Conservation (phyloP, 257 asterid genomes). For the Nemophila menziesii region DNA sequence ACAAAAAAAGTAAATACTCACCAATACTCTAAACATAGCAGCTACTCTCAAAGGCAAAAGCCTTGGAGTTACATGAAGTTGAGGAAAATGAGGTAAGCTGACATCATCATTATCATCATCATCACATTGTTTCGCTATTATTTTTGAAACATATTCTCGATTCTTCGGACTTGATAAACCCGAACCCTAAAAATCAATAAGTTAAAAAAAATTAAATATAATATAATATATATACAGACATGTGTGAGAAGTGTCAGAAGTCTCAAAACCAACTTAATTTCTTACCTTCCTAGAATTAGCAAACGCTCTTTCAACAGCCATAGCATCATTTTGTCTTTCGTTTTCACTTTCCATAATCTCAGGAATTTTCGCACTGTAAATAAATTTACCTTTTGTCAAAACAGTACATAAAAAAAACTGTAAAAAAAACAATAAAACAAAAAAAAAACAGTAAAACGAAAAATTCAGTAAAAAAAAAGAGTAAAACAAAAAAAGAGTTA, state of each 20-base stretch:
- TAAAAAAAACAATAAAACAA: too few relatives aligned
- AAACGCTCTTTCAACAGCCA: conserved; percentile 91
- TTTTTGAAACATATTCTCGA: conserved; percentile 50
- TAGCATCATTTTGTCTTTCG: conserved; percentile 65
- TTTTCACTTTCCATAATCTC: conserved; percentile 42
- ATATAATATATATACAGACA: too few relatives aligned
- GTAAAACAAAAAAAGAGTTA: too few relatives aligned
- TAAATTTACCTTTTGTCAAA: conserved; percentile 1
- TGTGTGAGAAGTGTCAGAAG: too few relatives aligned
- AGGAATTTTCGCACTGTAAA: conserved; percentile 39
- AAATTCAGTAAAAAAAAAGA: too few relatives aligned
- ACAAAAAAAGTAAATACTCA: conserved; percentile 25
- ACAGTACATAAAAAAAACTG: too few relatives aligned
- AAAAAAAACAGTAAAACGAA: too few relatives aligned
- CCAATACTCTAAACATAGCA: conserved; percentile 84
- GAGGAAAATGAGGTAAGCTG: conserved; percentile 58
- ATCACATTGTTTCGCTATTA: conserved; percentile 47
- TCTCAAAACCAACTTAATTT: conserved; percentile 8
- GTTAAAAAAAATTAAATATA: conserved; percentile 13
- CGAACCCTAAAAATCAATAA: conserved; percentile 37
- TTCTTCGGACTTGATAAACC: conserved; percentile 58
- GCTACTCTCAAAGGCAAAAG: conserved; percentile 69
- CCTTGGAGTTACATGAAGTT: conserved; percentile 59
- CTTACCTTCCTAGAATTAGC: conserved; percentile 63
- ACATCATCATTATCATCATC: conserved; percentile 34